Evolutionary conservation across 371 early-diverging fungal genomes (phyloP).

Genomic region (Smittium mucronatum): DNA sequence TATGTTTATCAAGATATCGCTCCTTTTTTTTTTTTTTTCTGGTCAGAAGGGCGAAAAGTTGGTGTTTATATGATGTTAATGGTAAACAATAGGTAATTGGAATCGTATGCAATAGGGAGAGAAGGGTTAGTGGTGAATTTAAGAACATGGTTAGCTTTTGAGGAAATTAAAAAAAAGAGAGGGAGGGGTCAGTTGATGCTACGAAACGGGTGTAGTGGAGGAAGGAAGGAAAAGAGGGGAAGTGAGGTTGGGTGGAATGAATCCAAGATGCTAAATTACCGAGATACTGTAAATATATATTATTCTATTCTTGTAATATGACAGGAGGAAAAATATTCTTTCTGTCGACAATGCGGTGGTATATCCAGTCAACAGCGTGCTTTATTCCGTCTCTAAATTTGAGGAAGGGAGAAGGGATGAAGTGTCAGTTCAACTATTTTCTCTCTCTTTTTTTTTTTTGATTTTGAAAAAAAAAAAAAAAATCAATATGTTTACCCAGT

Average conservation of each 20-base stretch:
- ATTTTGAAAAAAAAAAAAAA: not conserved
- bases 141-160: too few species aligned
- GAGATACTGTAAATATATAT: not conserved
- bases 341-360: slow-evolving; percentile 4
- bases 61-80: too few species aligned
- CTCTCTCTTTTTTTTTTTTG: too few species aligned
- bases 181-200: too few species aligned
- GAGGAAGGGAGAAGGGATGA: not conserved
- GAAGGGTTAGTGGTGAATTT: too few species aligned
- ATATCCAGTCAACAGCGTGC: slow-evolving; percentile 11
- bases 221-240: not conserved
- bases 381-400: slow-evolving; percentile 10
- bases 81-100: too few species aligned
- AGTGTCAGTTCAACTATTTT: slow-evolving; percentile 5
- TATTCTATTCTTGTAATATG: not conserved
- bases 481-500: slow-evolving; percentile 7
- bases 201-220: too few species aligned
- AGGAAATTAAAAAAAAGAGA: too few species aligned
- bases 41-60: too few species aligned
- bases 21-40: too few species aligned
- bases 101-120: too few species aligned
- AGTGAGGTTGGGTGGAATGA: not conserved
- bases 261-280: not conserved
- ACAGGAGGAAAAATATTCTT: not conserved
- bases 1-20: too few species aligned